phyloP scores from a whole-genome alignment of 352 stramenopile species.

The Pythium phragmitis region DNA sequence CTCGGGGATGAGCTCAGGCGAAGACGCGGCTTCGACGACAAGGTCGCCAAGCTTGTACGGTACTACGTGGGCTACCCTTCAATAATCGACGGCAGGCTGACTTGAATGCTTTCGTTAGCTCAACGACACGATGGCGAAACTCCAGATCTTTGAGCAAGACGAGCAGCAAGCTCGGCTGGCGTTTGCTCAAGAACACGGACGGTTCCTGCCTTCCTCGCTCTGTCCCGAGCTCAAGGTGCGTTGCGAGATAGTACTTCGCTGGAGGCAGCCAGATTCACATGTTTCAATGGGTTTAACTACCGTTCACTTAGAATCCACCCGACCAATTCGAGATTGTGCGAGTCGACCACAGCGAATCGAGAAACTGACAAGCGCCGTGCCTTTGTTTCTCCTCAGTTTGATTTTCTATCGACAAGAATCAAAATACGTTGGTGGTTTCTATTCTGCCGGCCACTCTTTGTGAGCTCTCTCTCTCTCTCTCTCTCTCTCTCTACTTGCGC shows the following conservation, averaged over 20 bases:
- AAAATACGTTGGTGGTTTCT: slow-evolving; percentile 8
- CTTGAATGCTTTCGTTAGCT: slow-evolving; percentile 33
- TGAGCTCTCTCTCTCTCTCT: not conserved
- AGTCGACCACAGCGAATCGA: slow-evolving; percentile 13
- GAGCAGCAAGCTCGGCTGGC: slow-evolving; percentile 38
- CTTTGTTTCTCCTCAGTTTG: not conserved
- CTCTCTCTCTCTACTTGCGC: slow-evolving; percentile 21
- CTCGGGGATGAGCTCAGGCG: slow-evolving; percentile 56
- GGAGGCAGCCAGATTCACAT: no score
- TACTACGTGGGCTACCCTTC: not conserved
- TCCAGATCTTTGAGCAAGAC: slow-evolving; percentile 47
- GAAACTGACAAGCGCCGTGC: slow-evolving; percentile 5
- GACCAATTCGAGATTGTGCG: slow-evolving; percentile 49
- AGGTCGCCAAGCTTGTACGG: slow-evolving; percentile 47
- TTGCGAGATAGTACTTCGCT: no score
- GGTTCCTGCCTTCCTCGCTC: slow-evolving; percentile 67
- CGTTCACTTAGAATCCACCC: slow-evolving; percentile 41
- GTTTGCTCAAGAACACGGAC: slow-evolving; percentile 63
- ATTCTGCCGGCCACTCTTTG: not conserved
- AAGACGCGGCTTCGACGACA: slow-evolving; percentile 50
- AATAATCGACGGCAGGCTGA: not conserved
- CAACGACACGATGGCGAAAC: slow-evolving; percentile 48
- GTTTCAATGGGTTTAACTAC: not conserved
- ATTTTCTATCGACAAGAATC: slow-evolving; percentile 23
- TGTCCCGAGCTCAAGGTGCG: slow-evolving; percentile 71